Evolutionary conservation across 2,329 filamentous ascomycete genomes (phyloP).

Genomic region (Trematosphaeria pertusa): DNA sequence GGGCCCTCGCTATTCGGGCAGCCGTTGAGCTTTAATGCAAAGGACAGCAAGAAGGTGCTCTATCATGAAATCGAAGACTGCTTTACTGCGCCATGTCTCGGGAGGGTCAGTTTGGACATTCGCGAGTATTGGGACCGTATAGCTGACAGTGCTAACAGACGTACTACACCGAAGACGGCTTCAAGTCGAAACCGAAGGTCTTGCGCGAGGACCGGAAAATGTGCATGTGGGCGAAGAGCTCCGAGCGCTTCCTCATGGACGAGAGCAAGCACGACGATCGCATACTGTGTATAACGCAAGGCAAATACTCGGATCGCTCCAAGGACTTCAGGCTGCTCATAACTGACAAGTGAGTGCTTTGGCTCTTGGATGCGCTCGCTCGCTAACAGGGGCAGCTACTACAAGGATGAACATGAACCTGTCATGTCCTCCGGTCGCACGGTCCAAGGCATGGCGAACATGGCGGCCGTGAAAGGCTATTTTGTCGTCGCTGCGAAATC

Average conservation of each 20-base stretch:
- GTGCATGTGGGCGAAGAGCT: conserved; percentile 87
- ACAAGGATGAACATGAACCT: conserved; percentile 72
- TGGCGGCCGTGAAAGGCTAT: conserved; percentile 85
- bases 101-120: conserved; percentile 56
- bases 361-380: not conserved
- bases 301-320: conserved; percentile 72
- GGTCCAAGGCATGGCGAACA: conserved; percentile 79
- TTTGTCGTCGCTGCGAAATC: conserved; percentile 84
- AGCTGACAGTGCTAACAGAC: conserved; percentile 41
- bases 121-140: not conserved
- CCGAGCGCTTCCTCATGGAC: conserved; percentile 74
- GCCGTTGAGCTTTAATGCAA: conserved; percentile 80
- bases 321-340: conserved; percentile 80
- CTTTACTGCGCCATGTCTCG: conserved; percentile 47
- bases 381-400: conserved; percentile 61
- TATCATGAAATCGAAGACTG: conserved; percentile 65
- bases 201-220: conserved; percentile 74
- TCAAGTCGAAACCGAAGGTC: conserved; percentile 69
- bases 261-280: conserved; percentile 69
- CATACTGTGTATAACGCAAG: conserved; percentile 80
- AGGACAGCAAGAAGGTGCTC: conserved; percentile 83
- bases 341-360: conserved; percentile 67
- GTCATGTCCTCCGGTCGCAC: conserved; percentile 75
- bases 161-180: conserved; percentile 85
- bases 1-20: conserved; percentile 61